Base-by-base conservation (phyloP, 441 rosid species). In the Melastoma candidum region DNA sequence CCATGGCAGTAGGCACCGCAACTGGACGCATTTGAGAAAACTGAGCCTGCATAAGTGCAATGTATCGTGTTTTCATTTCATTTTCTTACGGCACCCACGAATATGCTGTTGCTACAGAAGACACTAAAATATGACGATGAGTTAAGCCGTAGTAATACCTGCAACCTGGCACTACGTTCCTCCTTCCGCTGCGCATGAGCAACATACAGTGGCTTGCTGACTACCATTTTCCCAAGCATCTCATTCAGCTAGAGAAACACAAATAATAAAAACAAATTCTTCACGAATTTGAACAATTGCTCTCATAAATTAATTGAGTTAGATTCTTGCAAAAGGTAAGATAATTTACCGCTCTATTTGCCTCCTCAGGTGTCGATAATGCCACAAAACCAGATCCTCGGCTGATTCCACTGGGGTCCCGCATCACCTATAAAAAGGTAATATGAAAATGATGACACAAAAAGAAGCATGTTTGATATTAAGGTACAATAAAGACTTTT, bases 361-460 rank as follows among this genome's bases (percentile, higher is more conserved):
- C 84, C 65, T 83, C 90, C 51, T 83, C 90, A 11, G 84, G 79
- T 55, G 75, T 66, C 51, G 84, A 68, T 60, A 83, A 83, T 27
- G 90, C 83, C 8, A 83, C 90, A 73, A 83, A 83, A 22, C 87
- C 90, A 66, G 90, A 83, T 24, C 90, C 90, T 60, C 77, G 74
- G 44, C 82, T 83, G 47, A 76, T 65, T 56, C 86, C 90, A 61
- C 59, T 74, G 2, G 82, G 74, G 58, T 83, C 86, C 26, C 77
- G 75, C 90, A 78, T 77, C 46, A 83, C 82, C 90, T 83, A 63
- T 17, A 44, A 58, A 52, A 47, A 10, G 47, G 12, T 1, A 5
- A 41, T 48, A 13, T 47, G 8, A 12, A 22, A 44, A 39, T 47
- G 25, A 53, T 13, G 17, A 1, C 43, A 52, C 11, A 22, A 45